Conservation (phyloP, 495 filamentous ascomycete species). For the Pyronema domesticum region DNA sequence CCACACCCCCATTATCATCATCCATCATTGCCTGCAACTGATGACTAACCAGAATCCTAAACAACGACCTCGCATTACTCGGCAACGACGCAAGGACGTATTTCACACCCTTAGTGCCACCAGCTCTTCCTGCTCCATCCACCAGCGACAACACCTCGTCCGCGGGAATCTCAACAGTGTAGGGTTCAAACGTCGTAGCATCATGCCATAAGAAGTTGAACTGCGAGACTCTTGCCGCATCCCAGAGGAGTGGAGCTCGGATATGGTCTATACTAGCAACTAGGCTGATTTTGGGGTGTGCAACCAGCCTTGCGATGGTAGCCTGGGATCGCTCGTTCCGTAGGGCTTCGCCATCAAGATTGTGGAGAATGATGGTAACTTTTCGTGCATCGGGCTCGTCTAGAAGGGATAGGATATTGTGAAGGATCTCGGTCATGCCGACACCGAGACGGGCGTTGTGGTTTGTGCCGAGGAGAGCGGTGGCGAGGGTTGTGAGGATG, state of each 20-base stretch:
- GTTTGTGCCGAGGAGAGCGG: constrained; percentile 42
- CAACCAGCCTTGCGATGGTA: constrained; percentile 55
- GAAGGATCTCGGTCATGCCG: constrained; percentile 46
- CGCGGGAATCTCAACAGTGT: constrained; percentile 68
- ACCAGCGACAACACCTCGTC: constrained; percentile 50
- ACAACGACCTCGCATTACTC: constrained; percentile 77
- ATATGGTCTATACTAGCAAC: constrained; percentile 73
- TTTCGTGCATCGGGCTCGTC: constrained; percentile 29
- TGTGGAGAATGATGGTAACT: constrained; percentile 64
- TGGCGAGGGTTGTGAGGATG: constrained; percentile 53
- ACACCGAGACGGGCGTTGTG: constrained; percentile 37
- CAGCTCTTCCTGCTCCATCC: constrained; percentile 65
- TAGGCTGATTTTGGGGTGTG: constrained; percentile 55
- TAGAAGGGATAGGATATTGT: constrained; percentile 43
- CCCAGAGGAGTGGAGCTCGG: constrained; percentile 77
- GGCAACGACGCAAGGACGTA: constrained; percentile 80
- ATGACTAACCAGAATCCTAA: constrained; percentile 66
- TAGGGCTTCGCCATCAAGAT: constrained; percentile 61
- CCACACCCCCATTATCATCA: constrained; percentile 13
- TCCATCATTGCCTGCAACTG: constrained; percentile 53
- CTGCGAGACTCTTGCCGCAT: constrained; percentile 54
- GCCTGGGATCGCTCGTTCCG: constrained; percentile 52
- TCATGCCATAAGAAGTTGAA: constrained; percentile 86
- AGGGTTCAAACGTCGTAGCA: constrained; percentile 71
- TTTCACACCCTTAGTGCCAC: constrained; percentile 78